Base-by-base conservation (phyloP, 2,329 filamentous ascomycete genomes). In the Colletotrichum karsti region DNA sequence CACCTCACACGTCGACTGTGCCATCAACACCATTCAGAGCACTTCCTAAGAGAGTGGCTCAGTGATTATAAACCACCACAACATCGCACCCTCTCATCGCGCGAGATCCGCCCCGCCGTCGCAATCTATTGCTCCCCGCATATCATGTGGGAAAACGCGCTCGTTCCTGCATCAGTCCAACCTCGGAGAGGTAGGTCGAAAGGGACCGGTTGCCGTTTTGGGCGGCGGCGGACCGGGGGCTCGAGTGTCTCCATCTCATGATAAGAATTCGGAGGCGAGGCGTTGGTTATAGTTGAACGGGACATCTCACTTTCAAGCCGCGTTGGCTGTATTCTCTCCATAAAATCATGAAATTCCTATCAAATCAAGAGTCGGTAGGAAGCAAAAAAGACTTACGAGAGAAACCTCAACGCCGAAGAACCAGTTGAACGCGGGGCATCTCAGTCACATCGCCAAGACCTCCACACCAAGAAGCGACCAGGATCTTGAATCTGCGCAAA, bases 401-500 rank as follows among this genome's bases (percentile, higher is more conserved):
- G 46, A 30, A 30, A 30, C 9, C 26, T 46, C 42, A 46, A 6
- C 2, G 15, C 26, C 46, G 6, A 18, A 41, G n/a, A 35, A 35
- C 30, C 12, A 41, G 13, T 7, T 41, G 18, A 30, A 30, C 4
- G 28, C n/a, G 5, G 37, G 1, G 5, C 20, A 18, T 12, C 12
- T 30, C 6, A 10, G 28, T 20, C n/a, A 35, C 22, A 50, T 42
- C 37, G 51, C 59, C 51, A 57, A 57, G 57, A 42, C 48, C 20
- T 42, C 59, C 64, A 42, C 51, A 30, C 22, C 13, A 15, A 53
- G 13, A 24, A 2, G n/a, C 20, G 9, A 48, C 63, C 24, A n/a
- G 64, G 64, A n/a, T 63, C 35, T 10, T 41, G 42, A 63, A 67
- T 15, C 37, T 63, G 44, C 64, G 64, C 37, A 67, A 67, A 63